Base-by-base conservation (phyloP, 2,329 filamentous ascomycete species). In the Epichloe gansuensis region DNA sequence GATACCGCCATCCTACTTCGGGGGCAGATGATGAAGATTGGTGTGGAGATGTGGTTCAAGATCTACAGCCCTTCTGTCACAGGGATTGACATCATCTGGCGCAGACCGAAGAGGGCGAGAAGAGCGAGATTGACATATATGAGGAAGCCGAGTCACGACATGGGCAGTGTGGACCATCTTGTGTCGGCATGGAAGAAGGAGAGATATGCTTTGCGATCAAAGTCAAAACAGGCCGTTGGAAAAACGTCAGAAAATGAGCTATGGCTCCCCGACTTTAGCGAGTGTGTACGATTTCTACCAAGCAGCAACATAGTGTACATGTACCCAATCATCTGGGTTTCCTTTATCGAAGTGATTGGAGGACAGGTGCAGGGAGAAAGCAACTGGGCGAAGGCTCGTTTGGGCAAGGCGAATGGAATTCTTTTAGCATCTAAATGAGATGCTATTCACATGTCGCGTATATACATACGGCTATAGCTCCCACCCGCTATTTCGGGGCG, bases 1-100 rank as follows among this genome's bases (percentile, higher is more conserved):
- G 91, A 97, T 72, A 95, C 89, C 2, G 86, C 87, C 4, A 85
- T 98, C 52, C 73, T 95, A 55, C 76, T 98, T 55, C 81, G 93
- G 53, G 91, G 91, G 62, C 83, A 94, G 65, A 73, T 98, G 61
- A 91, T 88, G 59, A 81, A 87, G 61, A 81, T 94, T 6, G 88
- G 88, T 55, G 88, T 95, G 55, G 93, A 98, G 78, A 93, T 95
- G 88, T 95, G 89, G 84, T 90, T 87, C 71, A 98, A 98, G 76
- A 77, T 97, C 54, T 97, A 93, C 75, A 88, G 82, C 65, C 91
- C 91, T 55, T 86, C 88, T 65, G 85, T 97, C 35, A 82, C 86
- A 66, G 88, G 88, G 58, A 89, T 98, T 63, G 91, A 98, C 72
- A 85, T 98, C 61, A 87, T 97, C 69, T 88, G 95, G 80, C 77